Evolutionary conservation across 2,329 filamentous ascomycete species (phyloP).

Genomic region (Coleophoma eucalyptorum): DNA sequence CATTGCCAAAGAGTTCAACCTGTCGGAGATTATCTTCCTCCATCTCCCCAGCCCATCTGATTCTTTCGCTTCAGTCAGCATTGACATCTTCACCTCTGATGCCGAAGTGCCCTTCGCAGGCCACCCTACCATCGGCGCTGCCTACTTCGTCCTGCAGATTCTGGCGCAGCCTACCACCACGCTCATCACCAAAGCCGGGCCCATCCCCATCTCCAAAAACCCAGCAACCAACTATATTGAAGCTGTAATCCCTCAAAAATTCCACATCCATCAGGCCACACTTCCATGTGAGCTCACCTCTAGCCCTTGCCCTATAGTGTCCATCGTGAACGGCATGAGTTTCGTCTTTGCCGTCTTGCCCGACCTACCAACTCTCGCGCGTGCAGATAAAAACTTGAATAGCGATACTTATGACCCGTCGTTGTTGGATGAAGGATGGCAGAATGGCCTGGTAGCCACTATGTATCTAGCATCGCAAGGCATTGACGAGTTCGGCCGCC

Average conservation of each 20-base stretch:
- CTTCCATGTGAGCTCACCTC: conserved; percentile 27
- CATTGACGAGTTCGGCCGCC: conserved; percentile 20
- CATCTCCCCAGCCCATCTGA: conserved; percentile 34
- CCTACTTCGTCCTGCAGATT: conserved; percentile 37
- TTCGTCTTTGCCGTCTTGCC: conserved; percentile 64
- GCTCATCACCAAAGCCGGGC: conserved; percentile 53
- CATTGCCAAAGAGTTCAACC: conserved; percentile 60
- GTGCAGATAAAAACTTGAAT: conserved; percentile 24
- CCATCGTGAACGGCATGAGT: conserved; percentile 70
- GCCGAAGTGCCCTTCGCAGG: conserved; percentile 58
- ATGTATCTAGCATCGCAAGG: conserved; percentile 23
- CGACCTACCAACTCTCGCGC: conserved; percentile 44
- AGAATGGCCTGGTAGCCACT: conserved; percentile 12
- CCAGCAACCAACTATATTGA: conserved; percentile 44
- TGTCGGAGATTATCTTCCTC: conserved; percentile 61
- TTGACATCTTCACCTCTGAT: conserved; percentile 56
- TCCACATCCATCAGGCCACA: conserved; percentile 50
- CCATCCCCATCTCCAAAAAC: conserved; percentile 39
- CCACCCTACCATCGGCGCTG: conserved; percentile 57
- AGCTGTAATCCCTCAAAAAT: conserved; percentile 63
- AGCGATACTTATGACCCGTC: conserved; percentile 22
- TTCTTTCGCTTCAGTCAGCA: conserved; percentile 31
- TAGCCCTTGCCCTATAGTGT: conserved; percentile 43
- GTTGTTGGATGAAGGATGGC: conserved; percentile 21
- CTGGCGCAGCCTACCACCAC: conserved; percentile 16